These are phyloP conservation scores for Alternaria infectoria DNA, from an alignment of 2,329 filamentous ascomycete species.

Conservation along the genomic window DNA sequence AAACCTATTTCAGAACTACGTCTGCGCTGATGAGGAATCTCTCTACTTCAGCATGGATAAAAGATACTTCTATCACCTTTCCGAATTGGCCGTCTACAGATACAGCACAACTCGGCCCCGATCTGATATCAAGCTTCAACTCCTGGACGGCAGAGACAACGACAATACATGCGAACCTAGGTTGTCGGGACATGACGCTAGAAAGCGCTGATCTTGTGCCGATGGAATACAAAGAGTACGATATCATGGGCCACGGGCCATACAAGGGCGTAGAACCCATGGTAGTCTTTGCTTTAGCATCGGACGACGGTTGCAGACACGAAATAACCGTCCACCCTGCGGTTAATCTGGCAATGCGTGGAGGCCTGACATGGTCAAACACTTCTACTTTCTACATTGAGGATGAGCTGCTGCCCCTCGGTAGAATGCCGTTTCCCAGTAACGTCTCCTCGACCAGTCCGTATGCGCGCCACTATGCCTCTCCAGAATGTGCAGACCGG, in stretches of 20 bases:
- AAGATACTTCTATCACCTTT: conserved; percentile 14
- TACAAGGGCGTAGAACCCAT: conserved; percentile 22
- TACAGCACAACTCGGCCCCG: conserved; percentile 11
- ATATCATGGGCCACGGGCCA: neutral
- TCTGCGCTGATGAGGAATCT: conserved; percentile 14
- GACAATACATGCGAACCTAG: neutral
- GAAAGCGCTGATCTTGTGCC: conserved; percentile 17
- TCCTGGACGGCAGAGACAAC: neutral
- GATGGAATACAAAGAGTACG: neutral
- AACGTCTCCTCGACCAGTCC: conserved; percentile 3
- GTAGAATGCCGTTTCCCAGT: neutral
- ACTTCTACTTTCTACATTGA: conserved; percentile 8
- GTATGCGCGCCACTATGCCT: conserved; percentile 16
- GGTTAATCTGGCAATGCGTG: conserved; percentile 12
- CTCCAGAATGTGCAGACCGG: conserved; percentile 13
- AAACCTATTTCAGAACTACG: conserved; percentile 22
- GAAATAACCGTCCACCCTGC: conserved; percentile 16
- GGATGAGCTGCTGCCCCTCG: neutral
- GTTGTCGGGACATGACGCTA: conserved; percentile 15
- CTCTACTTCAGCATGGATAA: conserved; percentile 23
- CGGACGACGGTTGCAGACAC: conserved; percentile 18
- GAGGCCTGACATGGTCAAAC: conserved; percentile 20
- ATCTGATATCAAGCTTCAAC: conserved; percentile 3
- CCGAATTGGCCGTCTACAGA: conserved; percentile 24
- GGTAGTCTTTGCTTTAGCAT: conserved; percentile 17